These are phyloP conservation scores for Tillandsia leiboldiana DNA, from an alignment of 176 grass and related monocot species.

Conservation along the genomic window DNA sequence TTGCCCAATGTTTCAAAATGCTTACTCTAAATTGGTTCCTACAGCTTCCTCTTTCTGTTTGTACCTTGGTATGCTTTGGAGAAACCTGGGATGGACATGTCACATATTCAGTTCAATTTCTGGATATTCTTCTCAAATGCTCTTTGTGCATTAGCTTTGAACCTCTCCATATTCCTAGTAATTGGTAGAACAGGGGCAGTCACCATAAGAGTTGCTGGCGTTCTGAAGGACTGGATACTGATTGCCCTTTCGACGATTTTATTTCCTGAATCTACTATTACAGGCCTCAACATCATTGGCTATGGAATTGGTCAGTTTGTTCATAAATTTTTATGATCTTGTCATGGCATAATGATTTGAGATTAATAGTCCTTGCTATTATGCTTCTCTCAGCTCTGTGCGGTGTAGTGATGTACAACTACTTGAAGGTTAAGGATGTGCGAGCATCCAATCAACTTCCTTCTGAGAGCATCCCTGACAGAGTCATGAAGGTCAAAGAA, in stretches of 20 bases:
- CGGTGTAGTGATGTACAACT: conserved; percentile 97
- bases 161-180: conserved; percentile 97
- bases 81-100: conserved; percentile 76
- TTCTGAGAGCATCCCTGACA: conserved; percentile 46
- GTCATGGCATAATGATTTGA: conserved; percentile 6
- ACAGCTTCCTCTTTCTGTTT: conserved; percentile 95
- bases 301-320: conserved; percentile 79
- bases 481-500: conserved; percentile 47
- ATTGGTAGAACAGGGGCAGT: conserved; percentile 98
- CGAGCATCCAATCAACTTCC: conserved; percentile 53
- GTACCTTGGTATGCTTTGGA: conserved; percentile 94
- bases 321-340: conserved; percentile 13
- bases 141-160: conserved; percentile 89
- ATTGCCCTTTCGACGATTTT: conserved; percentile 95
- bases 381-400: conserved; percentile 58
- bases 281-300: conserved; percentile 96
- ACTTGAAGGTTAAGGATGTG: conserved; percentile 96
- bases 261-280: conserved; percentile 94
- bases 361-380: conserved; percentile 9
- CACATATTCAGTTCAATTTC: conserved; percentile 90
- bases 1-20: conserved; percentile 19
- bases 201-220: conserved; percentile 91
- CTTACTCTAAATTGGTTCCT: conserved; percentile 14
- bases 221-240: conserved; percentile 99
- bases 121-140: conserved; percentile 96